phyloP scores from a whole-genome alignment of 768 basidiomycete species.

The Mycena vitilis region DNA sequence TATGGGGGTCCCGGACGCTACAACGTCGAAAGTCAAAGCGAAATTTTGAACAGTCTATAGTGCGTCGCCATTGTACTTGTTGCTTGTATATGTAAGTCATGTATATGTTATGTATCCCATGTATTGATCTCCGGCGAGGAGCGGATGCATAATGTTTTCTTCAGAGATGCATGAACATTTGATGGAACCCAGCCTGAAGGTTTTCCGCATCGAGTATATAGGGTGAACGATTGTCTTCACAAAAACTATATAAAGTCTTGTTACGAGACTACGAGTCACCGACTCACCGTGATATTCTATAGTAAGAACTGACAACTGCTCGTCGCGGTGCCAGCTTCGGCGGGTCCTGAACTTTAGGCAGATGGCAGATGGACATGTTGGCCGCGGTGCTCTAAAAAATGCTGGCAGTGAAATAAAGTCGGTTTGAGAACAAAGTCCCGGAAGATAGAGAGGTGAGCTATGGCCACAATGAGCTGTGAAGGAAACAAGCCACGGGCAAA shows the following conservation, averaged over 20 bases:
- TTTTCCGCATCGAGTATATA: background rate
- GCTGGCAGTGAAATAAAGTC: background rate
- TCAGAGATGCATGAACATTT: no score
- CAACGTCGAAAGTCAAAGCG: constrained; percentile 18
- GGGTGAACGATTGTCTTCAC: no score
- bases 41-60: constrained; percentile 17
- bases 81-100: background rate
- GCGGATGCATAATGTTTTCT: no score
- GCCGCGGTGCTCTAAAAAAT: background rate
- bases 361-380: constrained; percentile 1
- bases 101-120: background rate
- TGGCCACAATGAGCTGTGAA: no score
- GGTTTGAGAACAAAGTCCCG: no score
- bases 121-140: background rate
- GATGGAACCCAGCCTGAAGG: background rate
- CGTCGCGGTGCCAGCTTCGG: no score
- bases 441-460: no score
- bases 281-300: background rate
- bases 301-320: background rate
- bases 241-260: no score
- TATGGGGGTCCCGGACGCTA: constrained; percentile 12
- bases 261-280: no score
- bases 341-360: background rate
- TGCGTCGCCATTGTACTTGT: constrained; percentile 2
- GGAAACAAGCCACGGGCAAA: no score